Evolutionary conservation across 2,329 filamentous ascomycete species (phyloP).

Genomic region (Xylaria hypoxylon): DNA sequence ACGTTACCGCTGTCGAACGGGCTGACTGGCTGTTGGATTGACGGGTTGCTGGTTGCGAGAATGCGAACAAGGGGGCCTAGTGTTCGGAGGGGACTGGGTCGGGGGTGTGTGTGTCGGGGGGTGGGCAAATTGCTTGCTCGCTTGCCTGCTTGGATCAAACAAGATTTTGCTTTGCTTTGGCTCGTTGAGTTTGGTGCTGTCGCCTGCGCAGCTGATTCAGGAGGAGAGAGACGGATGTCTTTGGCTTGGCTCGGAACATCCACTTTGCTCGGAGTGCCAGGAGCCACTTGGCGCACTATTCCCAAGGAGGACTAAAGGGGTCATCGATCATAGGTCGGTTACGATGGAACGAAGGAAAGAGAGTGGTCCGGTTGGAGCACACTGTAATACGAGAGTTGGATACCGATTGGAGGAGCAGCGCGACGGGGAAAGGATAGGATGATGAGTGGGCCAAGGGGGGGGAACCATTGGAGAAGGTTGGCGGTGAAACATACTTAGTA

Average conservation of each 20-base stretch:
- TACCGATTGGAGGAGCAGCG: slow-evolving; percentile 9
- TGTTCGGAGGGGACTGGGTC: background rate
- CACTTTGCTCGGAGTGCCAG: slow-evolving; percentile 3
- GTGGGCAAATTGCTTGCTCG: slow-evolving; percentile 8
- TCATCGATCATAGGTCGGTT: background rate
- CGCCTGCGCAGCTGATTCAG: background rate
- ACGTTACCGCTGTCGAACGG: slow-evolving; percentile 10
- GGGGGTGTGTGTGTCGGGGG: slow-evolving; percentile 2
- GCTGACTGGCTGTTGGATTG: slow-evolving; percentile 15
- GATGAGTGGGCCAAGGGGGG: background rate
- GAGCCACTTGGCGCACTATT: slow-evolving; percentile 15
- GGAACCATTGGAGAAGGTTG: background rate
- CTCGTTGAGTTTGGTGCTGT: background rate
- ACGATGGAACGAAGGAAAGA: background rate
- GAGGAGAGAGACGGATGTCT: background rate
- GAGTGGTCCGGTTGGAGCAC: background rate
- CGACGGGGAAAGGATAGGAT: background rate
- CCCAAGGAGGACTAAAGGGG: background rate
- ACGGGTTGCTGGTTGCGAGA: slow-evolving; percentile 13
- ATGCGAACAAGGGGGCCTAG: slow-evolving; percentile 8
- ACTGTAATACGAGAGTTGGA: background rate
- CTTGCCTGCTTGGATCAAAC: slow-evolving; percentile 3
- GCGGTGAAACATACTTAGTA: background rate
- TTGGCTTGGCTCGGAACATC: slow-evolving; percentile 12
- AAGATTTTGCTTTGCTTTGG: slow-evolving; percentile 1